These are phyloP conservation scores for Mediolabrus comicus DNA, from an alignment of 108 stramenopile species.

Conservation along the genomic window DNA sequence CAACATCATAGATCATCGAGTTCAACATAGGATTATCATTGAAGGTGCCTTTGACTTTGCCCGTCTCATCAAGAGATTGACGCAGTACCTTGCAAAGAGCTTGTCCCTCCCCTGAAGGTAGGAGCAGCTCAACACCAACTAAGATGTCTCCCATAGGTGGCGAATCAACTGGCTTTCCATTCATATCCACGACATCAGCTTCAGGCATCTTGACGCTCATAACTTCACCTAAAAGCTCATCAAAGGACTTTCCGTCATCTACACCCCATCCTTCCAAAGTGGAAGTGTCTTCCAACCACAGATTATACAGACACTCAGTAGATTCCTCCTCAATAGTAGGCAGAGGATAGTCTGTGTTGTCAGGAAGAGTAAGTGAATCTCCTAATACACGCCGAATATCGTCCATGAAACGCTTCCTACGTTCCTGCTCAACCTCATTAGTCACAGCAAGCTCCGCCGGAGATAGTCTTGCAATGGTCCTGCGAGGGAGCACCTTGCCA, in stretches of 20 bases:
- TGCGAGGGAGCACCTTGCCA: slow-evolving; percentile 31
- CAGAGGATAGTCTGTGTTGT: neutral
- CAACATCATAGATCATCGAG: slow-evolving; percentile 36
- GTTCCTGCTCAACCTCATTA: slow-evolving; percentile 7
- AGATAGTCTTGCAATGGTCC: slow-evolving; percentile 10
- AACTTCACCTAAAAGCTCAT: neutral
- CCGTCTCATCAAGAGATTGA: slow-evolving; percentile 23
- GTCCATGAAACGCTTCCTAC: neutral
- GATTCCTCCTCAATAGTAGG: neutral
- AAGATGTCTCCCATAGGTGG: slow-evolving; percentile 28
- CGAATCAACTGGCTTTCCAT: slow-evolving; percentile 9
- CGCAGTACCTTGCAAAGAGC: slow-evolving; percentile 22
- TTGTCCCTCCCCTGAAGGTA: slow-evolving; percentile 20
- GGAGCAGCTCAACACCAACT: slow-evolving; percentile 47
- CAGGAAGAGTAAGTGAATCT: neutral
- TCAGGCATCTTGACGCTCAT: neutral
- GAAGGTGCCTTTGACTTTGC: slow-evolving; percentile 21
- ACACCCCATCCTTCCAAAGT: slow-evolving; percentile 6
- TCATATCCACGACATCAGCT: slow-evolving; percentile 26
- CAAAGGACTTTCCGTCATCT: neutral
- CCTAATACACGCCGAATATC: slow-evolving; percentile 7
- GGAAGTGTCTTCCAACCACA: neutral
- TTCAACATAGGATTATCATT: slow-evolving; percentile 42
- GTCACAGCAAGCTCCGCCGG: neutral
- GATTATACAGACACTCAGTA: neutral